Conservation (phyloP, 768 basidiomycete species). For the Tricholoma terreum region DNA sequence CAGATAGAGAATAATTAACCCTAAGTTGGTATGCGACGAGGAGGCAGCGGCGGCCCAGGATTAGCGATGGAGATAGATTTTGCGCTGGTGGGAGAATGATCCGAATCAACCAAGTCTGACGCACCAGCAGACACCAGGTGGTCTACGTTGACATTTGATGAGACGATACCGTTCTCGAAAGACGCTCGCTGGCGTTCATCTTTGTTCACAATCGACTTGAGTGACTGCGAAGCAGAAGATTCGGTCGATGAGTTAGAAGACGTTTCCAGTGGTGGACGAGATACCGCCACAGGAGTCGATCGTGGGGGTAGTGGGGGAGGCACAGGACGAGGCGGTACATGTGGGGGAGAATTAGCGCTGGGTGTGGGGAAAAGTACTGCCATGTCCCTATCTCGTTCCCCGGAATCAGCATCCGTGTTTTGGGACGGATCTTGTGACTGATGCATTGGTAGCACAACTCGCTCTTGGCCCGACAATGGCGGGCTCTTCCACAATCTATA, state of each 20-base stretch:
- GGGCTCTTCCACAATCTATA: constrained; percentile 76
- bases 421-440: constrained; percentile 6
- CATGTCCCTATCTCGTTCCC: constrained; percentile 1
- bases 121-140: neutral
- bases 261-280: constrained; percentile 26
- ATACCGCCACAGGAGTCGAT: constrained; percentile 24
- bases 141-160: neutral
- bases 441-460: constrained; percentile 2
- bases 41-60: constrained; percentile 19
- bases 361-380: constrained; percentile 2
- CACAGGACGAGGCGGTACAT: constrained; percentile 41
- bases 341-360: constrained; percentile 21
- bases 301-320: constrained; percentile 52
- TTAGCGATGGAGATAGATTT: constrained; percentile 6
- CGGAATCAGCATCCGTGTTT: constrained; percentile 6
- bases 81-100: neutral
- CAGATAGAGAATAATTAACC: neutral
- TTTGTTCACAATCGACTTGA: constrained; percentile 54
- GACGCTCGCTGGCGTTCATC: constrained; percentile 34
- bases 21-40: constrained; percentile 13
- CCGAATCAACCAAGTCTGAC: neutral
- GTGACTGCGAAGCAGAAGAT: constrained; percentile 44
- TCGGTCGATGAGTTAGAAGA: constrained; percentile 20
- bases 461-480: constrained; percentile 16
- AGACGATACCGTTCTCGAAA: constrained; percentile 6